Percentiles rank a stretch among this genome's conserved stretches.
Evolutionary conservation across 192 early-diverging fungal species (phyloP).

Genomic region (Coemansia guatemalensis): DNA sequence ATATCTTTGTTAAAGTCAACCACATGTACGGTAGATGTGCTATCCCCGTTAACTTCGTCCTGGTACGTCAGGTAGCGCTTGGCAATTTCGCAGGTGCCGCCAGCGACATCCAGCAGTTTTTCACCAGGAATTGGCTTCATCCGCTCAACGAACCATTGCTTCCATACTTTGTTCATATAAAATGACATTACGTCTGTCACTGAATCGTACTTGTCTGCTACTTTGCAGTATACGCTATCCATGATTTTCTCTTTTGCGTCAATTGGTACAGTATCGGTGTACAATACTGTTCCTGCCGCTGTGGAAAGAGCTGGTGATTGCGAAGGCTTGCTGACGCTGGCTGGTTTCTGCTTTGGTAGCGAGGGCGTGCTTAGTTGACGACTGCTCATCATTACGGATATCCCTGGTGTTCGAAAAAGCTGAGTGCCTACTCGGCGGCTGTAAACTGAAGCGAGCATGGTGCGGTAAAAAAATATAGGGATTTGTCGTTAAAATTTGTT

Average conservation of each 20-base stretch:
- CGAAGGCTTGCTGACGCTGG: neutral
- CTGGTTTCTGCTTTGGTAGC: slow-evolving; percentile 1
- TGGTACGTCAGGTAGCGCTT: slow-evolving; percentile 85
- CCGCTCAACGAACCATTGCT: slow-evolving; percentile 77
- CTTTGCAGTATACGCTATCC: slow-evolving; percentile 78
- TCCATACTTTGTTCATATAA: slow-evolving; percentile 90
- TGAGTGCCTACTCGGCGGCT: no score
- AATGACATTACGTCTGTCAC: slow-evolving; percentile 91
- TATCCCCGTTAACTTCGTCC: slow-evolving; percentile 63
- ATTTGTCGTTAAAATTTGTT: no score
- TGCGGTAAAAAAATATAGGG: no score
- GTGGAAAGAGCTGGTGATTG: neutral
- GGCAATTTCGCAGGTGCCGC: slow-evolving; percentile 95
- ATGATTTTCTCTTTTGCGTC: slow-evolving; percentile 82
- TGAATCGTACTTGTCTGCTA: slow-evolving; percentile 86
- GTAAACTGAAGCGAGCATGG: no score
- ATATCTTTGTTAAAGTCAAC: slow-evolving; percentile 96
- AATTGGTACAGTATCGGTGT: slow-evolving; percentile 69
- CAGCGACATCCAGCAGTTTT: slow-evolving; percentile 89
- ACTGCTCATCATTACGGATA: no score
- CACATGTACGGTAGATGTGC: slow-evolving; percentile 64
- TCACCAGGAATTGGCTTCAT: slow-evolving; percentile 78
- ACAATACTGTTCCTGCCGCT: slow-evolving; percentile 1
- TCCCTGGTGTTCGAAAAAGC: no score
- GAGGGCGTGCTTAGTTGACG: slow-evolving; percentile 1